Evolutionary conservation across 2,329 filamentous ascomycete species (phyloP).

Genomic region (Cercospora canescens): DNA sequence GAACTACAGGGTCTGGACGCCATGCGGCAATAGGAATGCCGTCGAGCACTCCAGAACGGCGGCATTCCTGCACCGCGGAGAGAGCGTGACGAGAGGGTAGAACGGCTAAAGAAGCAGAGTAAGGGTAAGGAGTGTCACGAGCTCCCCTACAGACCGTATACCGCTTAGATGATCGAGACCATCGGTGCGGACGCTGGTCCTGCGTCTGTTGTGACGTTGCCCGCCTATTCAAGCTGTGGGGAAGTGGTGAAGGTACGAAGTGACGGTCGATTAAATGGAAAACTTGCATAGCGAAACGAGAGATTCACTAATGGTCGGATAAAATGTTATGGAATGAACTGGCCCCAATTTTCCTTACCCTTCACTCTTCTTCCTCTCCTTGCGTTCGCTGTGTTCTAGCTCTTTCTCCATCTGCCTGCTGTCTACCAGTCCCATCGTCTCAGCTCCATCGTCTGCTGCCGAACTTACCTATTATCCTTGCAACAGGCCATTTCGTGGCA

Average conservation of each 20-base stretch:
- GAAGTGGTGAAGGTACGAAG: background rate
- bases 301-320: background rate
- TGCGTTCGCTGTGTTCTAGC: no score
- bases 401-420: background rate
- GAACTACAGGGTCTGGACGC: conserved; percentile 60
- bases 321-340: background rate
- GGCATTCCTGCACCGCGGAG: background rate
- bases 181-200: background rate
- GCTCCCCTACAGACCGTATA: background rate
- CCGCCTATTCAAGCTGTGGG: background rate
- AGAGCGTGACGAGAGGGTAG: background rate
- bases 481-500: background rate
- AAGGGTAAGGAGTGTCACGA: background rate
- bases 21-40: conserved; percentile 23
- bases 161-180: background rate
- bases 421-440: background rate
- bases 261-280: background rate
- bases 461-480: background rate
- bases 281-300: background rate
- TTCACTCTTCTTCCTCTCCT: background rate
- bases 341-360: background rate
- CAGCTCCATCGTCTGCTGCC: background rate
- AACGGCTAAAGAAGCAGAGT: background rate
- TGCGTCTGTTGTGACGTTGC: background rate
- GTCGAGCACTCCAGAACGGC: background rate